phyloP scores from a whole-genome alignment of 202 grass and related monocot species.

The Bolboschoenoplectus hybrid region DNA sequence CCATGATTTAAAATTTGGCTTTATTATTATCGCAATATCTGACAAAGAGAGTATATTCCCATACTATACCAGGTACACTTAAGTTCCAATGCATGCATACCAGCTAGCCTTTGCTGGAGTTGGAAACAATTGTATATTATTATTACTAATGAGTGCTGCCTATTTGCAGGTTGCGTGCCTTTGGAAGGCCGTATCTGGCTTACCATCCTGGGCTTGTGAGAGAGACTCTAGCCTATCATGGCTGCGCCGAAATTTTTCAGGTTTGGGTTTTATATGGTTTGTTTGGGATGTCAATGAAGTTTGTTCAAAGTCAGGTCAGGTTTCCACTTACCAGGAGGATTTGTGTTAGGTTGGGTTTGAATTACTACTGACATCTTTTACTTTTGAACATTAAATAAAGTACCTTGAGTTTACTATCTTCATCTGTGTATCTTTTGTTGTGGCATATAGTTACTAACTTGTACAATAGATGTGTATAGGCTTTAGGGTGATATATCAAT shows the following conservation, averaged over 20 bases:
- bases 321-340: not conserved
- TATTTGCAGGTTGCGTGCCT: slow-evolving; percentile 66
- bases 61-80: not conserved
- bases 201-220: slow-evolving; percentile 90
- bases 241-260: slow-evolving; percentile 98
- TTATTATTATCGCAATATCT: not conserved
- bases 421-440: not conserved
- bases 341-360: not conserved
- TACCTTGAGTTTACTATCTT: not conserved
- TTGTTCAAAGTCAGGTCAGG: not conserved
- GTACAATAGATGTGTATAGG: not conserved
- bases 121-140: slow-evolving; percentile 11
- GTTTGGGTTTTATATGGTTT: slow-evolving; percentile 51
- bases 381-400: not conserved
- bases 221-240: slow-evolving; percentile 98
- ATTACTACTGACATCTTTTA: not conserved
- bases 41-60: not conserved
- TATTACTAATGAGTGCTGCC: not conserved
- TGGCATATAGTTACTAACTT: slow-evolving; percentile 3
- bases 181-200: slow-evolving; percentile 77
- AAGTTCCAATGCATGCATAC: slow-evolving; percentile 10
- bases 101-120: not conserved
- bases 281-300: slow-evolving; percentile 19
- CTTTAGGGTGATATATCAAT: not conserved
- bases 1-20: not conserved